phyloP scores from a whole-genome alignment of 306 rosid genomes.

The Rosa chinensis region DNA sequence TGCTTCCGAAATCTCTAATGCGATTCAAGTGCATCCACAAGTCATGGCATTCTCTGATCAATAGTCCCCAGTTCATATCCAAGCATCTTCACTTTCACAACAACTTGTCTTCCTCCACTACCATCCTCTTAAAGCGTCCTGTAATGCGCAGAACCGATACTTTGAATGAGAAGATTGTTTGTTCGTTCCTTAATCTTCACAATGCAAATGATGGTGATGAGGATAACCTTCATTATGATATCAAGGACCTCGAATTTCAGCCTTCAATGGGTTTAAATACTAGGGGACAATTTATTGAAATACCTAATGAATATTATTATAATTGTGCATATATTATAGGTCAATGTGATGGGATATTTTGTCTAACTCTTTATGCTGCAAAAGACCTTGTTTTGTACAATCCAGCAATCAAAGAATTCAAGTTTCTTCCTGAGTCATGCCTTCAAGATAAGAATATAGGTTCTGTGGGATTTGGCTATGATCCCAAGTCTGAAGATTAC shows the following conservation, averaged over 20 bases:
- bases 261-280: background rate
- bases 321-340: background rate
- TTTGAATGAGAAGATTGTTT: background rate
- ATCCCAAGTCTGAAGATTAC: background rate
- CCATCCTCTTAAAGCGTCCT: slow-evolving; percentile 4
- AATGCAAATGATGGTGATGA: background rate
- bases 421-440: background rate
- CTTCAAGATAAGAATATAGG: too few species aligned
- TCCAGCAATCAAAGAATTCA: background rate
- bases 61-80: slow-evolving; percentile 1
- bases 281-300: background rate
- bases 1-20: slow-evolving; percentile 19
- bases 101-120: background rate
- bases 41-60: slow-evolving; percentile 4
- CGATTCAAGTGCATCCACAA: slow-evolving; percentile 12
- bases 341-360: slow-evolving; percentile 25
- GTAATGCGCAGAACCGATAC: background rate
- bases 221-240: background rate
- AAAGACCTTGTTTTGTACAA: slow-evolving; percentile 9
- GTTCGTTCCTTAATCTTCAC: background rate
- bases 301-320: background rate
- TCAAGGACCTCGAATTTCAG: background rate
- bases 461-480: slow-evolving; percentile 16
- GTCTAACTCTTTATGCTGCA: background rate
- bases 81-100: slow-evolving; percentile 1